phyloP scores from a whole-genome alignment of 352 stramenopile genomes.

The Thalassiosira mediterranea region DNA sequence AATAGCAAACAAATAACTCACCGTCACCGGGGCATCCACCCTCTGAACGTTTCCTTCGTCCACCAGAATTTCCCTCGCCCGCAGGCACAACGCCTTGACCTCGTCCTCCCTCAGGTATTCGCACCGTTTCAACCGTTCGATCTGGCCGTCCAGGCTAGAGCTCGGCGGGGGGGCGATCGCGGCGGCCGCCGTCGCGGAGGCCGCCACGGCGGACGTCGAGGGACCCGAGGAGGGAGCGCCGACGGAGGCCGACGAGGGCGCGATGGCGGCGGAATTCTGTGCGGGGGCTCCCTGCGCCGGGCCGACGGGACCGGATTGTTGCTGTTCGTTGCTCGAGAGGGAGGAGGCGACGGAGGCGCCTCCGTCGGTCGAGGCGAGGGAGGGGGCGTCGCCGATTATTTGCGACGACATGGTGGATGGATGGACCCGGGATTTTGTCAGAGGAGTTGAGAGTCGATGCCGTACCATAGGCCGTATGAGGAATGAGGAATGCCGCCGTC shows the following conservation, averaged over 20 bases:
- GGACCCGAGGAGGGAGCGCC: neutral
- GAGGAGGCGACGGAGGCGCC: no score
- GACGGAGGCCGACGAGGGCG: no score
- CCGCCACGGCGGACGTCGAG: neutral
- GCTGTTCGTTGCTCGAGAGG: no score
- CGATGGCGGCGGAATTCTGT: no score
- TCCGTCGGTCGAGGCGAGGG: slow-evolving; percentile 10
- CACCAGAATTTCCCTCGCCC: slow-evolving; percentile 97
- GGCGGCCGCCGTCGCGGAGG: neutral
- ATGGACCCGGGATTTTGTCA: no score
- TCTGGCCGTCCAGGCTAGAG: slow-evolving; percentile 81
- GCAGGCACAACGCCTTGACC: slow-evolving; percentile 97
- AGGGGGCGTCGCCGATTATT: slow-evolving; percentile 1
- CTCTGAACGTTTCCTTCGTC: slow-evolving; percentile 99
- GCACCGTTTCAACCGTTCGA: slow-evolving; percentile 90
- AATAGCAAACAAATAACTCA: slow-evolving; percentile 82
- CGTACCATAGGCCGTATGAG: no score
- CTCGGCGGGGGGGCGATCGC: slow-evolving; percentile 38
- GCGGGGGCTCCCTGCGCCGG: no score
- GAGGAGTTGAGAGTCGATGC: no score
- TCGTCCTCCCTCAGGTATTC: slow-evolving; percentile 98
- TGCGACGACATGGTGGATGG: neutral
- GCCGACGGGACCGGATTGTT: no score
- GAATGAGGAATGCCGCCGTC: no score
- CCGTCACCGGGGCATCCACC: slow-evolving; percentile 97